Evolutionary conservation across 805 yeast genomes (phyloP), one percentile per base, ranked within the genome.

Genomic region (Lachancea mirantina): DNA sequence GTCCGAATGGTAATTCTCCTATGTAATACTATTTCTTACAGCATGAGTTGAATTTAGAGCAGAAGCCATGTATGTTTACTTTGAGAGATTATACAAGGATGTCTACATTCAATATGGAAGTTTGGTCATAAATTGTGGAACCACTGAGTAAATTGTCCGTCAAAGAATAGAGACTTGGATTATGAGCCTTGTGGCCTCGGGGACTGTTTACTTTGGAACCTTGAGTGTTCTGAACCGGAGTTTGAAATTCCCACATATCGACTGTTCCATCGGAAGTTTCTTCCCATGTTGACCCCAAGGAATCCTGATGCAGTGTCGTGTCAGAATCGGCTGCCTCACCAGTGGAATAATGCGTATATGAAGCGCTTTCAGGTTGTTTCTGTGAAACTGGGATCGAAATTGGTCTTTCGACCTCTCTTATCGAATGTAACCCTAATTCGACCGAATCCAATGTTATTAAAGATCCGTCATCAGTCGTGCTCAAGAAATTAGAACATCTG

Each of bases 391-490:
- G 35, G 6, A 38, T 35, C 16, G 31, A 19, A 19, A 43, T 13
- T 14, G 37, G 34, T 32, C 39, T 41, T 20, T 43, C 33, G 2
- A 50, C 45, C 11, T 50, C 43, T 19, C 44, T 28, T 11, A 53
- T 39, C 13, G 43, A 35, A 32, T 52, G 57, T 11, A 44, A 16
- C 14, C 59, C 50, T 4, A 55, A 30, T 32, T 55, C 59, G 33
- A 38, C 32, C 1, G 43, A 41, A 14, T 46, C 48, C 3, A 42
- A 13, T 4, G 45, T 37, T n/a, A 45, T 19, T 4, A 45, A 30
- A 10, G 46, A 41, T 9, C 49, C 49, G 26, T 45, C 40, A 10
- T 28, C 19, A 14, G 38, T 23, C 19, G 42, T 34, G 8, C 40
- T 41, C 30, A 48, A 33, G 11, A 41, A 39, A 5, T 35, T 14